Evolutionary conservation across 768 basidiomycete species (phyloP), one percentile per base, ranked within the genome.

Genomic region (Suillus luteus): DNA sequence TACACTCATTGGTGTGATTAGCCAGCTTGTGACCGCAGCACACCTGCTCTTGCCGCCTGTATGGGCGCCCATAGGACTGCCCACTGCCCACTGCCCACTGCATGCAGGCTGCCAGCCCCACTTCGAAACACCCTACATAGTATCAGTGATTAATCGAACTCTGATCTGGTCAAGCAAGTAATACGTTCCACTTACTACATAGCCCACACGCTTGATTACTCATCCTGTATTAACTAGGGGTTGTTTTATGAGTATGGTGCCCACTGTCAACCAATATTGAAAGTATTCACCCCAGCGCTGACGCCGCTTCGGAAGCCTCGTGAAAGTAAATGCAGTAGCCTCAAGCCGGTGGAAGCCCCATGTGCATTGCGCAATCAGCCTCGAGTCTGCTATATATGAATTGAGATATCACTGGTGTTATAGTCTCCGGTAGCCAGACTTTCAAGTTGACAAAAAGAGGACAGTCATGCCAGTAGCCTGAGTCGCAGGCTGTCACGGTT

Each of bases 61-160:
- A 52, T 31, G 51, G 51, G 27, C 27, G 15, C 27, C 15, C 9
- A 52, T 52, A 52, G 51, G 17, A 31, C 31, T 17, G 48, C 31
- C 46, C 22, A 51, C 27, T 48, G 22, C n/a, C 46, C 46, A 48
- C 22, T 52, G 17, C 27, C 31, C 51, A 11, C 17, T 52, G 31
- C 51, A 19, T 52, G 51, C 31, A 52, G 51, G 51, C 51, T 31
- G 27, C 27, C 9, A 52, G 51, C 51, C 51, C 33, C 49, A 51
- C 51, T 31, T 31, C 3, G 31, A 31, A 10, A 14, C 27, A 52
- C 31, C 17, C 31, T 5, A n/a, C n/a, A n/a, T n/a, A n/a, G 31
- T 2, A 31, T 52, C 14, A 31, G 24, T 27, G 49, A 51, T 27
- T 14, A 24, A 51, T 51, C 15, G 24, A 31, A 15, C 3, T 51